Evolutionary conservation across 768 basidiomycete genomes (phyloP).

Genomic region (Agaricus blazei): DNA sequence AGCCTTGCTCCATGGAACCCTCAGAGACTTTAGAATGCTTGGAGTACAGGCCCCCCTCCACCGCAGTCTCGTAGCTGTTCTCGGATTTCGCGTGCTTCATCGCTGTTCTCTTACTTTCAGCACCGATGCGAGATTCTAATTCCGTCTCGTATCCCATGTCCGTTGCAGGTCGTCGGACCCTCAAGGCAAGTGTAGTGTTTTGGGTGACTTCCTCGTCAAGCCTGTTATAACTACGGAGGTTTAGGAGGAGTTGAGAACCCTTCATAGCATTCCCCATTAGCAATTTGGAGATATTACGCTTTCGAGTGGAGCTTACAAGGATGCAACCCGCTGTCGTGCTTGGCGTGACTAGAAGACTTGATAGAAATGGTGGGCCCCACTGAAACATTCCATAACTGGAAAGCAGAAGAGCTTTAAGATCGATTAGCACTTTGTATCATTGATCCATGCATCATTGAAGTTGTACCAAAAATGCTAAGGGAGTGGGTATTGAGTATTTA

Average conservation of each 20-base stretch:
- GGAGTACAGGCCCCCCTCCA: too few relatives aligned
- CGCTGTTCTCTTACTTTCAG: too few relatives aligned
- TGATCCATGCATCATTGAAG: not conserved
- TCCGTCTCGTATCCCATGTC: not conserved
- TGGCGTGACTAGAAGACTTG: constrained; percentile 26
- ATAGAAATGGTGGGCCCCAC: constrained; percentile 22
- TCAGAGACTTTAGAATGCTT: too few relatives aligned
- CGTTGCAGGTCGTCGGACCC: not conserved
- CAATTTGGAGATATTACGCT: not conserved
- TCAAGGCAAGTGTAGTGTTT: not conserved
- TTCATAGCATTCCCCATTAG: not conserved
- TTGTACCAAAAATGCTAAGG: constrained; percentile 7
- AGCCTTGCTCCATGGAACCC: not conserved
- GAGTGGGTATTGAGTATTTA: not conserved
- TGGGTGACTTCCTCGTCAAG: not conserved
- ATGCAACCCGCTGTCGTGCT: constrained; percentile 23
- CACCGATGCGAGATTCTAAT: not conserved
- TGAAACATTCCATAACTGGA: constrained; percentile 21
- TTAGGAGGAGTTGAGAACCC: constrained; percentile 23
- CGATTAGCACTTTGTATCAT: not conserved
- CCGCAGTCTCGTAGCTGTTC: too few relatives aligned
- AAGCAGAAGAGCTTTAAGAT: constrained; percentile 17
- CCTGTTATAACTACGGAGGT: constrained; percentile 15
- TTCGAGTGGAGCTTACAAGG: constrained; percentile 10
- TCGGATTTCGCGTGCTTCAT: too few relatives aligned